Evolutionary conservation across 306 rosid genomes (phyloP), one percentile per base, ranked within the genome.

Genomic region (Trifolium dubium): DNA sequence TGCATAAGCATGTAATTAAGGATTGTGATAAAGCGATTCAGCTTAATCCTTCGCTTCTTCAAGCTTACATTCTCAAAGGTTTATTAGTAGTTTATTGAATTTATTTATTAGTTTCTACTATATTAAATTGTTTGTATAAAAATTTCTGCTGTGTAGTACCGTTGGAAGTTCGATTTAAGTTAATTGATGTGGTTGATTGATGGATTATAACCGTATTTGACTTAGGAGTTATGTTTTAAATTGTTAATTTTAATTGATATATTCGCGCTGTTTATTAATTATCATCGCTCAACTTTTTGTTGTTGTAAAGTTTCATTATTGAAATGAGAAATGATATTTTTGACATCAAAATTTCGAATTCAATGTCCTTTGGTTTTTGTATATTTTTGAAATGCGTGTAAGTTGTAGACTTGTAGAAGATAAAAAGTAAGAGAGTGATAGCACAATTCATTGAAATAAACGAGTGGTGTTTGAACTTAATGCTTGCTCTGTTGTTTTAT

Each of bases 41-140:
- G 85, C 92, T 90, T 39, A 92, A 93, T 73, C 87, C 96, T 0
- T 58, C 73, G 82, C 73, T 81, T 78, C 92, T 93, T 78, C 98
- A 83, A 82, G 92, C 96, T 85, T 89, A 87, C 83, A 86, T 90
- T 54, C 89, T 93, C 70, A 93, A 93, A 90, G 98, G 98, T 85
- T 10, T 74, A 54, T 80, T 13, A 70, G 4, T 29, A 35, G 11
- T 18, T 41, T 19, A 65, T 55, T 73, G 67, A 70, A 37, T 77
- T 28, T 4, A 53, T 81, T 10, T 8, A 11, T 11, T 17, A 35
- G 15, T 83, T 55, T 54, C 5, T 23, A 55, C 64, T 78, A 61
- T 75, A 62, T 40, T 40, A 6, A 71, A 59, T 28, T 59, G 54
- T 41, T 67, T 51, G 29, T 59, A 13, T 43, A 31, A 51, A 44